Conservation (phyloP, 305 asterid genomes). For the Fraxinus velutina region DNA sequence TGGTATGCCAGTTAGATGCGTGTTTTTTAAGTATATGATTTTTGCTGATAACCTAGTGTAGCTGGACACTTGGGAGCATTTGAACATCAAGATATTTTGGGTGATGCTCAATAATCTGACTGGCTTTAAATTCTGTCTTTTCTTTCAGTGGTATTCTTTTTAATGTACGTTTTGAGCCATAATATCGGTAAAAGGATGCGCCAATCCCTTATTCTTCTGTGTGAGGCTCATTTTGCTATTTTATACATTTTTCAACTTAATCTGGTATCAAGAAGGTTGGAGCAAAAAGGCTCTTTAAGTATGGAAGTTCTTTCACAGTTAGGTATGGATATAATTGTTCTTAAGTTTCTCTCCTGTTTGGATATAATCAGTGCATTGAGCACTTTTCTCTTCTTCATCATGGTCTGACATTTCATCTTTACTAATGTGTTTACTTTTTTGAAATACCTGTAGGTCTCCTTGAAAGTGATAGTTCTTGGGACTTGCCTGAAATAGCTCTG, state of each 20-base stretch:
- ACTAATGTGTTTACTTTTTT: slow-evolving; percentile 21
- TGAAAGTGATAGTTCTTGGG: slow-evolving; percentile 72
- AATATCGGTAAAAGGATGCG: slow-evolving; percentile 69
- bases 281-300: slow-evolving; percentile 60
- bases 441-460: slow-evolving; percentile 67
- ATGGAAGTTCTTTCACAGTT: slow-evolving; percentile 68
- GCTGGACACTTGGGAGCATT: slow-evolving; percentile 9
- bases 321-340: slow-evolving; percentile 51
- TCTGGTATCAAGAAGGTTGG: slow-evolving; percentile 64
- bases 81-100: slow-evolving; percentile 8
- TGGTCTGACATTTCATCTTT: slow-evolving; percentile 11
- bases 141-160: slow-evolving; percentile 91
- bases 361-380: slow-evolving; percentile 19
- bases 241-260: slow-evolving; percentile 85
- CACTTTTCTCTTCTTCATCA: slow-evolving; percentile 19
- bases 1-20: slow-evolving; percentile 53
- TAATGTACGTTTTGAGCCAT: slow-evolving; percentile 84
- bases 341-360: slow-evolving; percentile 19
- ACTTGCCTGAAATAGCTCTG: slow-evolving; percentile 75
- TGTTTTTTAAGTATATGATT: slow-evolving; percentile 8
- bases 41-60: not conserved
- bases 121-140: slow-evolving; percentile 23
- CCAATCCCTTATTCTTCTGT: slow-evolving; percentile 77
- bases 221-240: slow-evolving; percentile 88
- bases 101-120: slow-evolving; percentile 32